phyloP scores from a whole-genome alignment of 176 grass and related monocot species.

The Thinopyrum elongatum region DNA sequence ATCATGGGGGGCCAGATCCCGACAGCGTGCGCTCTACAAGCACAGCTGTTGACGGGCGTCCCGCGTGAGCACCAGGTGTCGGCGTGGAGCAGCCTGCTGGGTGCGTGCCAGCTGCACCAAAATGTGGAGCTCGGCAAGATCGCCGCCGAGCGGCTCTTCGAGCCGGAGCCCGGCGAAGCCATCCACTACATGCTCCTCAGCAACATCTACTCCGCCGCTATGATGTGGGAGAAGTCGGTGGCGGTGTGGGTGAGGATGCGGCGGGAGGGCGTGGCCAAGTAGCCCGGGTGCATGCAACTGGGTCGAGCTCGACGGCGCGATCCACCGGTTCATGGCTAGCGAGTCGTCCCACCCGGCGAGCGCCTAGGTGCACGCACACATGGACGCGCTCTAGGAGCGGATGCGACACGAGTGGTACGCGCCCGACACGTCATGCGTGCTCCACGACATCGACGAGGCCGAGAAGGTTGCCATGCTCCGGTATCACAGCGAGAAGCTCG shows the following conservation, averaged over 20 bases:
- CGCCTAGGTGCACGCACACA: conserved; percentile 50
- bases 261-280: conserved; percentile 57
- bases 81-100: no score
- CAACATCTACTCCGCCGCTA: conserved; percentile 78
- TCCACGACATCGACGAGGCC: conserved; percentile 64
- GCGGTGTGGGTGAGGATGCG: conserved; percentile 63
- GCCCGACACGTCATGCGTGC: conserved; percentile 78
- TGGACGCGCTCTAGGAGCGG: conserved; percentile 60
- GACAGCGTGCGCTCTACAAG: no score
- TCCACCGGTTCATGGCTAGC: conserved; percentile 72
- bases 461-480: conserved; percentile 74
- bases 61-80: no score
- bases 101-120: conserved; percentile 37
- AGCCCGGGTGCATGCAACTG: conserved; percentile 73
- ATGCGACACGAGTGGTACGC: conserved; percentile 64
- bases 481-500: conserved; percentile 85
- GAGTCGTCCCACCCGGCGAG: conserved; percentile 79
- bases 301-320: conserved; percentile 58
- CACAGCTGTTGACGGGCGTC: no score
- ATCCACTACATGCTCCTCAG: conserved; percentile 86
- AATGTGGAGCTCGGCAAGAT: conserved; percentile 55
- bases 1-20: no score
- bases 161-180: conserved; percentile 74
- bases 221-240: conserved; percentile 52
- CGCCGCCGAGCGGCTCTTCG: conserved; percentile 50